Evolutionary conservation across 23 red algal genomes (phyloP), one percentile per base, ranked within the genome.

Genomic region (Agarophyton chilense): DNA sequence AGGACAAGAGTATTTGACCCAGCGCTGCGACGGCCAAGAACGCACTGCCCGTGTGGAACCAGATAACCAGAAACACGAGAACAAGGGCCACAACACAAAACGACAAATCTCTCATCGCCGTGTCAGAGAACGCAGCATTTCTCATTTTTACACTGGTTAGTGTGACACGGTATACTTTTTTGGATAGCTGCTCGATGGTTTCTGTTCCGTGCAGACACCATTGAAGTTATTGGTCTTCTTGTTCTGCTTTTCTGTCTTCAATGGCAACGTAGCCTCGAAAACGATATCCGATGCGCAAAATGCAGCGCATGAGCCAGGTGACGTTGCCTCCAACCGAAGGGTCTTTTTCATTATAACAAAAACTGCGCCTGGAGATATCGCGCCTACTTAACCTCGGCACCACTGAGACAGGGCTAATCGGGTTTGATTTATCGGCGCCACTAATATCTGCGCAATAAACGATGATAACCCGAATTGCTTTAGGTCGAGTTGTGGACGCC

Each of bases 401-500:
- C 41, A 81, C 81, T 0, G 94, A 96, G 64, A 64, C 42, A 18
- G n/a, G 57, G 21, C 82, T 90, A n/a, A 44, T 96, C n/a, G 72
- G 88, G 11, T 83, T 96, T 22, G 96, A 92, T 2, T 75, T 98
- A 28, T 51, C 72, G n/a, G 88, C 92, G 3, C 96, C 95, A 63
- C 79, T 94, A 38, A 68, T 94, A 25, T 95, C 96, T 38, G 88
- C 93, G 32, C 81, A 77, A 52, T 86, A 90, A 19, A 92, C 90
- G 22, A 95, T 95, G 88, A 54, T 91, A 43, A 95, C 95, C 63
- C 96, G 92, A 2, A 52, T 98, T 14, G 96, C 93, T 21, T 60
- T 98, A 1, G 96, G 96, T 22, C 66, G 78, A 40, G 88, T 98
- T 44, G 92, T 98, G 11, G 92, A 98, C 44, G 81, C 92, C 25